A percentile compares a stretch with the other conserved stretches of the same genome.
phyloP scores from a whole-genome alignment of 176 grass and related monocot species.

The Metroxylon sagu region DNA sequence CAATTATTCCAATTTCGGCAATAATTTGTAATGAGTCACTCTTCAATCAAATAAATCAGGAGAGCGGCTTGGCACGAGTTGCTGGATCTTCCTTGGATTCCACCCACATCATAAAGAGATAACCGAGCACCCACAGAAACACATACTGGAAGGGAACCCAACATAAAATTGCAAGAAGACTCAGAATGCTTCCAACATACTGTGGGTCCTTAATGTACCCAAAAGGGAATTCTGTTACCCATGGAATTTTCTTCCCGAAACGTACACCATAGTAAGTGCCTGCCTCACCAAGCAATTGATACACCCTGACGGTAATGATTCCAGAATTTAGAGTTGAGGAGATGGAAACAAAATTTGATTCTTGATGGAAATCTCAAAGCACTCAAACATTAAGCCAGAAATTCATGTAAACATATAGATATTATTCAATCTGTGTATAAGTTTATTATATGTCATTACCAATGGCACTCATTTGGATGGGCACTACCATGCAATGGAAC shows the following conservation, averaged over 20 bases:
- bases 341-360: no score
- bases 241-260: slow-evolving; percentile 59
- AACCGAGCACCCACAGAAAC: slow-evolving; percentile 70
- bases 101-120: slow-evolving; percentile 75
- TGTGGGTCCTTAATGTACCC: slow-evolving; percentile 89
- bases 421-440: no score
- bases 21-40: background rate
- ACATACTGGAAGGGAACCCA: slow-evolving; percentile 61
- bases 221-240: slow-evolving; percentile 80
- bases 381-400: no score
- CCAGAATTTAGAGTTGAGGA: no score
- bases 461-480: no score
- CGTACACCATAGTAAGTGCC: slow-evolving; percentile 85
- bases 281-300: slow-evolving; percentile 77
- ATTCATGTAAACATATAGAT: no score
- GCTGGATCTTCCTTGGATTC: slow-evolving; percentile 65
- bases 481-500: no score
- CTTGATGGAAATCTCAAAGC: no score
- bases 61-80: slow-evolving; percentile 47
- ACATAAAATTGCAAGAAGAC: slow-evolving; percentile 53
- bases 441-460: no score
- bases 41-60: slow-evolving; percentile 19
- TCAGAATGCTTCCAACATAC: slow-evolving; percentile 78
- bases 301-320: slow-evolving; percentile 45
- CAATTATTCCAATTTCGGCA: background rate